Conservation (phyloP, 306 rosid species). For the Chamaecrista fasciculata region DNA sequence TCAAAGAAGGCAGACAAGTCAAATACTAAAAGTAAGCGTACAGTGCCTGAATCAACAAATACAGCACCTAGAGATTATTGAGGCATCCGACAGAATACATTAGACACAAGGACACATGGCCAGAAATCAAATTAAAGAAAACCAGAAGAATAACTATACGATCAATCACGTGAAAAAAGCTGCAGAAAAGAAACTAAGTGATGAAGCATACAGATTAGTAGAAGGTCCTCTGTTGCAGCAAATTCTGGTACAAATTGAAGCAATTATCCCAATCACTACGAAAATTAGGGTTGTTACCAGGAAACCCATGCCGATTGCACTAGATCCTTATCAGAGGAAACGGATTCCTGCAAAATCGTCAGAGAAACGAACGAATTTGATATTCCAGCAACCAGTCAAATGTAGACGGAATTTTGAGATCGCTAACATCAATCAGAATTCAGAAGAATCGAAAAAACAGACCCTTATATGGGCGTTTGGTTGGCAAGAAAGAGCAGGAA, state of each 20-base stretch:
- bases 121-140: background rate
- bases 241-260: constrained; percentile 69
- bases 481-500: constrained; percentile 21
- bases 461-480: constrained; percentile 26
- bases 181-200: background rate
- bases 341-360: constrained; percentile 33
- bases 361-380: background rate
- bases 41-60: constrained; percentile 15
- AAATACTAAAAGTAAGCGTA: background rate
- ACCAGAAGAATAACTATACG: background rate
- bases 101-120: background rate
- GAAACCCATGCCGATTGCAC: constrained; percentile 70
- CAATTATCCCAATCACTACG: constrained; percentile 67
- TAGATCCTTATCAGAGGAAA: constrained; percentile 50
- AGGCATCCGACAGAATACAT: background rate
- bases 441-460: background rate
- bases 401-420: background rate
- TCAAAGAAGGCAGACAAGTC: background rate
- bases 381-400: background rate
- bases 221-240: constrained; percentile 85
- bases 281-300: constrained; percentile 73
- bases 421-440: background rate
- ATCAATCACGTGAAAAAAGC: background rate
- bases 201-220: constrained; percentile 56
- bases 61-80: constrained; percentile 12